These are phyloP conservation scores for Moesziomyces antarcticus DNA, from an alignment of 1,284 basidiomycete genomes.

Conservation along the genomic window DNA sequence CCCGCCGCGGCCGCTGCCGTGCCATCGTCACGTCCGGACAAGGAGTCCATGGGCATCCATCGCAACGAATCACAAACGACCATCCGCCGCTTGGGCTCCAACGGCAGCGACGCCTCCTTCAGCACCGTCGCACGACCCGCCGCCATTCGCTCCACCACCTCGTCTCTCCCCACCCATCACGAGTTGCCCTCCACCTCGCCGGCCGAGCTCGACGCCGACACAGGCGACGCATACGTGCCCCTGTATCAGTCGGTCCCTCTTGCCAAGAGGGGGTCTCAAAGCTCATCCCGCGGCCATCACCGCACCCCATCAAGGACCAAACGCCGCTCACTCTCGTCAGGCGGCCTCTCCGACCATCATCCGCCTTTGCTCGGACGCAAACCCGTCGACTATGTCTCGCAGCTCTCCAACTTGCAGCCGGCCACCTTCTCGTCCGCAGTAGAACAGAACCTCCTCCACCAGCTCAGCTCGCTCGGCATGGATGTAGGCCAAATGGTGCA, in stretches of 20 bases:
- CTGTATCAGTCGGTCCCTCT: constrained; percentile 37
- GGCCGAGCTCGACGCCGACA: constrained; percentile 3
- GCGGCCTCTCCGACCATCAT: constrained; percentile 62
- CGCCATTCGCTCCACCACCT: constrained; percentile 26
- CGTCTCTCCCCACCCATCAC: constrained; percentile 52
- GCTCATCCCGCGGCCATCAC: constrained; percentile 69
- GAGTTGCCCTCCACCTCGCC: constrained; percentile 27
- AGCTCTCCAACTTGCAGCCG: constrained; percentile 78
- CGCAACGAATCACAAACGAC: constrained; percentile 70
- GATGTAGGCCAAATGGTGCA: constrained; percentile 95
- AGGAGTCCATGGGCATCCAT: constrained; percentile 51
- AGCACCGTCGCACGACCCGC: constrained; percentile 16
- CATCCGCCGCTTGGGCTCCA: constrained; percentile 63
- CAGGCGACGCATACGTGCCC: constrained; percentile 17
- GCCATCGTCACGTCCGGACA: constrained; percentile 13
- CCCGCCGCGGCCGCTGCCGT: not conserved
- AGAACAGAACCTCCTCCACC: constrained; percentile 83
- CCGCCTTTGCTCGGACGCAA: constrained; percentile 43
- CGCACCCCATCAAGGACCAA: constrained; percentile 94
- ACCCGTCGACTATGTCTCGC: constrained; percentile 74
- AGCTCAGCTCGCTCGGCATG: constrained; percentile 81
- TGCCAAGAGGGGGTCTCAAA: constrained; percentile 42
- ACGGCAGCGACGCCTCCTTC: constrained; percentile 50
- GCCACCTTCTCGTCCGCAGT: constrained; percentile 82
- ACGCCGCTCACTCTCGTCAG: constrained; percentile 79